Evolutionary conservation across 176 grass and related monocot genomes (phyloP).

Genomic region (Canna indica): DNA sequence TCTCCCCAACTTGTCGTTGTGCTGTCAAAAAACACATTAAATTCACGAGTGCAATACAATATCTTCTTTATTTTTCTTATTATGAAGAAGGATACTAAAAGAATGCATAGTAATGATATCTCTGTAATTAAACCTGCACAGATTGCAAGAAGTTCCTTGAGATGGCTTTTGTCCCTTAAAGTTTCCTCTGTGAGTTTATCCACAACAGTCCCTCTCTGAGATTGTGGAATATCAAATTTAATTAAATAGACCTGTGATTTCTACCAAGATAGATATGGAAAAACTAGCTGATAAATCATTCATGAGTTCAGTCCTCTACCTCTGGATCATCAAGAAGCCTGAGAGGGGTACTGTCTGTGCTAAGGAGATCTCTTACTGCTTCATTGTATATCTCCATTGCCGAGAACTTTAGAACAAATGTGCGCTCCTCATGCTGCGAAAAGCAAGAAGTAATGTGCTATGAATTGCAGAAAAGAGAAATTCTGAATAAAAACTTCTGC

Average conservation of each 20-base stretch:
- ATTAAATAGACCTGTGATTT: neutral
- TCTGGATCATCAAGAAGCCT: slow-evolving; percentile 91
- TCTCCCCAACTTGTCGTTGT: slow-evolving; percentile 86
- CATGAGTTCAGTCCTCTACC: slow-evolving; percentile 12
- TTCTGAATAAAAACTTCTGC: neutral
- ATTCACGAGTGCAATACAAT: neutral
- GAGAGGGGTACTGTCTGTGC: slow-evolving; percentile 37
- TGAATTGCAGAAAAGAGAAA: neutral
- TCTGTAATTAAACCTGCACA: slow-evolving; percentile 45
- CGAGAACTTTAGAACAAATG: slow-evolving; percentile 73
- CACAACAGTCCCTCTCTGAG: slow-evolving; percentile 82
- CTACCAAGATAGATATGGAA: neutral
- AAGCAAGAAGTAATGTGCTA: neutral
- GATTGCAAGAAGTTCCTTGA: slow-evolving; percentile 62
- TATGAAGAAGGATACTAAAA: neutral
- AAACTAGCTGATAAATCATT: neutral
- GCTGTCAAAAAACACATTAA: slow-evolving; percentile 27
- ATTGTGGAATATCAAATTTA: no score
- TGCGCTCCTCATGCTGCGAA: slow-evolving; percentile 63
- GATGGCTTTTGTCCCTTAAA: slow-evolving; percentile 60
- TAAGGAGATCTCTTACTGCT: slow-evolving; percentile 76
- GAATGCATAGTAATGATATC: neutral
- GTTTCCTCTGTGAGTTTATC: slow-evolving; percentile 83
- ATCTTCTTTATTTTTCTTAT: neutral
- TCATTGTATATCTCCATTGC: slow-evolving; percentile 98